Conservation (phyloP, 2,329 filamentous ascomycete species). For the Paramyrothecium roridum region DNA sequence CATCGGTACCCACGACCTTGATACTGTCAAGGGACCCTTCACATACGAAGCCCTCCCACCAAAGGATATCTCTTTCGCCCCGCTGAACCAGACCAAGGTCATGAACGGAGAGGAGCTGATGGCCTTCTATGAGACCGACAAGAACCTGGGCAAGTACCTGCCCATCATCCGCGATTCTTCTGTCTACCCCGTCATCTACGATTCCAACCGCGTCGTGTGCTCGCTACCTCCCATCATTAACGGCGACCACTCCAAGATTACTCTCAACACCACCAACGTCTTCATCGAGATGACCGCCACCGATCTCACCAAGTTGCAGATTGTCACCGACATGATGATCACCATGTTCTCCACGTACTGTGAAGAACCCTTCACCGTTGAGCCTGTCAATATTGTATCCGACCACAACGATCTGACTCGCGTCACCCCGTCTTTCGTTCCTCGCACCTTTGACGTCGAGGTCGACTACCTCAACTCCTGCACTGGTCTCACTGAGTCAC, state of each 20-base stretch:
- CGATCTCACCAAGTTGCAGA: conserved; percentile 92
- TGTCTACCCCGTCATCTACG: conserved; percentile 94
- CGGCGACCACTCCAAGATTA: conserved; percentile 94
- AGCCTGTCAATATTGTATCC: conserved; percentile 89
- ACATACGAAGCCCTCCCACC: conserved; percentile 91
- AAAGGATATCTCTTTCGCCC: conserved; percentile 87
- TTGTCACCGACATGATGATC: conserved; percentile 92
- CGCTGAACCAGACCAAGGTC: conserved; percentile 85
- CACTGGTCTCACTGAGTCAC: conserved; percentile 75
- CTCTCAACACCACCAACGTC: conserved; percentile 83
- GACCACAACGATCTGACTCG: conserved; percentile 84
- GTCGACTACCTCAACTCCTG: conserved; percentile 93
- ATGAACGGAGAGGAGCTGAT: conserved; percentile 89
- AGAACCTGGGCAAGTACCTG: conserved; percentile 83
- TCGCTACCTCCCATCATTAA: conserved; percentile 98
- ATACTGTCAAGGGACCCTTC: conserved; percentile 91
- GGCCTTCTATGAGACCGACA: conserved; percentile 93
- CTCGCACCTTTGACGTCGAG: conserved; percentile 75
- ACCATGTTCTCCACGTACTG: conserved; percentile 97
- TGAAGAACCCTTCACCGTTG: conserved; percentile 83
- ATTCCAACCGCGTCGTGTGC: conserved; percentile 81
- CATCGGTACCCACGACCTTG: conserved; percentile 94
- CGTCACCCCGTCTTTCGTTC: conserved; percentile 75
- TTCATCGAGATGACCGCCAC: conserved; percentile 97
- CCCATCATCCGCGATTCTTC: conserved; percentile 93